Evolutionary conservation across 1,284 basidiomycete genomes (phyloP), one percentile per base, ranked within the genome.

Genomic region (Ceratobasidium sp.): DNA sequence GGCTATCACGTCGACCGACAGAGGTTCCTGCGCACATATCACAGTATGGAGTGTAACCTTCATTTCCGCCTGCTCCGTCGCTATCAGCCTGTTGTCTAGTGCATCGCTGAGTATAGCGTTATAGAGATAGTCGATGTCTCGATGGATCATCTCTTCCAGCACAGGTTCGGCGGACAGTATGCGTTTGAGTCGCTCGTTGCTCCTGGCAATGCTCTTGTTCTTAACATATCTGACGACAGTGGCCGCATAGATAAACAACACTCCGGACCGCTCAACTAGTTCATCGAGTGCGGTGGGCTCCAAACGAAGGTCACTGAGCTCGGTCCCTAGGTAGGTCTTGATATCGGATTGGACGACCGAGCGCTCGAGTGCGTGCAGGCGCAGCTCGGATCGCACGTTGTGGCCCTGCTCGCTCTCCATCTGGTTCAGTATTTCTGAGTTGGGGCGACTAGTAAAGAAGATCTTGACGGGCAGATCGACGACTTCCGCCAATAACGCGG

Each of bases 331-430:
- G 56, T 78, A 80, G 18, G 64, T 69, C 18, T 28, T 28, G 10
- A 80, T 80, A 46, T 80, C 79, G 1, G 40, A 13, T 13, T 68
- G 33, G 5, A 78, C 79, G 9, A 72, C 60, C 2, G 58, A 56
- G 6, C 23, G 39, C 23, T 77, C 78, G 23, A 79, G 46, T 46
- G 69, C 78, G 73, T 79, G 78, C 10, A 79, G 66, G 3, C 51
- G 49, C 18, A 70, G 49, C 9, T 55, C 55, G 3, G 3, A 1
- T 2, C 28, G 51, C 12, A 55, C 9, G 3, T 9, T 12, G 3
- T 56, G 33, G n/a, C 20, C 49, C 20, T 20, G 10, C 13, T 15
- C 2, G 5, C 7, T 13, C 13, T 7, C 4, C 68, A 70, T 70
- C 1, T 12, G 49, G 20, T 70, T 53, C 0, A 42, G 39, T 70